Evolutionary conservation across 2,329 filamentous ascomycete genomes (phyloP).

Genomic region (Alternaria arbusti): DNA sequence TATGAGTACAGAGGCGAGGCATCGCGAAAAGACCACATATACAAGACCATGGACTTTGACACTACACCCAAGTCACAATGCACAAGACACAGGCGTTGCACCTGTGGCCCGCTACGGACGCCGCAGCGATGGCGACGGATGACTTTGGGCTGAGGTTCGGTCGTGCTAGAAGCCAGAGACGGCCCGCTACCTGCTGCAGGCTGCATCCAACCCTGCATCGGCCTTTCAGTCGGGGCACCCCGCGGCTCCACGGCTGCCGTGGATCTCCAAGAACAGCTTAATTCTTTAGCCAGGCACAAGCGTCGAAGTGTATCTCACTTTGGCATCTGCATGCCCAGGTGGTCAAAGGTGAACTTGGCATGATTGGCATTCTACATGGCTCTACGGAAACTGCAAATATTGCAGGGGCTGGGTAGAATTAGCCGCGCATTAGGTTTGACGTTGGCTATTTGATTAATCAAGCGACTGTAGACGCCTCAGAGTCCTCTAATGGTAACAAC

Average conservation of each 20-base stretch:
- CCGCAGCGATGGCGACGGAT: conserved; percentile 5
- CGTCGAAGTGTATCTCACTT: neutral
- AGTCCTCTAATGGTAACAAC: neutral
- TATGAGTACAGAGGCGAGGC: neutral
- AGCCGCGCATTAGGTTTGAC: neutral
- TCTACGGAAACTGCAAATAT: neutral
- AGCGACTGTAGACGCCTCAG: neutral
- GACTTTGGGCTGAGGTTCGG: conserved; percentile 3
- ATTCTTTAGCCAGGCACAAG: conserved; percentile 8
- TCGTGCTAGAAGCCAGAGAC: neutral
- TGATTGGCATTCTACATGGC: neutral
- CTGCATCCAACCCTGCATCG: conserved; percentile 1
- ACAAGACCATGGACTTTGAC: neutral
- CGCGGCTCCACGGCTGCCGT: conserved; percentile 1
- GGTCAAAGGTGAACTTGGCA: neutral
- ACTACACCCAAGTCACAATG: neutral
- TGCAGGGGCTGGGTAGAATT: neutral
- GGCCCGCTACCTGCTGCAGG: conserved; percentile 3
- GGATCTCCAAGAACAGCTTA: conserved; percentile 3
- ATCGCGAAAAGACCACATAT: neutral
- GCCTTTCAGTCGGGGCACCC: conserved; percentile 5
- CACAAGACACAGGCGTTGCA: conserved; percentile 3
- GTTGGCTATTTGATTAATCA: neutral
- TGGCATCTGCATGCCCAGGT: neutral
- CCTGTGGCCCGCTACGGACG: conserved; percentile 8